These are phyloP conservation scores for Boletus fagicola DNA, from an alignment of 768 basidiomycete genomes.

Conservation along the genomic window DNA sequence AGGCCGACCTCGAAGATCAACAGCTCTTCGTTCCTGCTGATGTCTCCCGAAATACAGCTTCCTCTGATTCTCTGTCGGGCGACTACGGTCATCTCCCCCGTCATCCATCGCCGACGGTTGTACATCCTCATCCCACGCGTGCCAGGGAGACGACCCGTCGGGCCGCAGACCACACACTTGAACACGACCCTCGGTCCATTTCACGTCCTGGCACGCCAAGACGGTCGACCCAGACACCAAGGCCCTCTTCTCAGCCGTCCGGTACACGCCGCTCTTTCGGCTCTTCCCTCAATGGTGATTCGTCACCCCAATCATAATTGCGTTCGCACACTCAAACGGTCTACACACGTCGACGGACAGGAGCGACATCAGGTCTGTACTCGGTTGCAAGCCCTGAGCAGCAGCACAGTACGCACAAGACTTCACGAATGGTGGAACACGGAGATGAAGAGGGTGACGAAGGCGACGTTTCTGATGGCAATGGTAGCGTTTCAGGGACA, in stretches of 20 bases:
- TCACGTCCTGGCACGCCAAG: slow-evolving; percentile 30
- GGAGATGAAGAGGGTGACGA: slow-evolving; percentile 22
- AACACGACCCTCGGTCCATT: slow-evolving; percentile 20
- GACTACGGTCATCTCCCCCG: slow-evolving; percentile 11
- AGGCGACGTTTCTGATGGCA: slow-evolving; percentile 38
- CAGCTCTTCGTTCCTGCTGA: slow-evolving; percentile 76
- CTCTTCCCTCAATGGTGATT: slow-evolving; percentile 49
- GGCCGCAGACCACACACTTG: slow-evolving; percentile 7
- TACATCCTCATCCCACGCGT: slow-evolving; percentile 31
- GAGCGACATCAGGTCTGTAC: slow-evolving; percentile 21
- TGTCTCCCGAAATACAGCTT: slow-evolving; percentile 21
- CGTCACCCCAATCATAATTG: slow-evolving; percentile 40
- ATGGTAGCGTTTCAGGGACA: slow-evolving; percentile 40
- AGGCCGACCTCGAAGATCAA: slow-evolving; percentile 57
- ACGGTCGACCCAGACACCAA: slow-evolving; percentile 27
- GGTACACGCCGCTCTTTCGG: slow-evolving; percentile 35
- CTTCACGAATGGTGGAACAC: slow-evolving; percentile 12
- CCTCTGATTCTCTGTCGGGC: background rate
- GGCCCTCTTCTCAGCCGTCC: slow-evolving; percentile 33
- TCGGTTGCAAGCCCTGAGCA: slow-evolving; percentile 21
- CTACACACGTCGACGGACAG: slow-evolving; percentile 34
- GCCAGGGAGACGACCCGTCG: slow-evolving; percentile 21
- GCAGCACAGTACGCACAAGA: slow-evolving; percentile 20
- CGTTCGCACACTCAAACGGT: slow-evolving; percentile 36
- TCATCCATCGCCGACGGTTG: slow-evolving; percentile 19